Evolutionary conservation across 2,329 filamentous ascomycete species (phyloP), one percentile per base, ranked within the genome.

Genomic region (Neonectria hederae): DNA sequence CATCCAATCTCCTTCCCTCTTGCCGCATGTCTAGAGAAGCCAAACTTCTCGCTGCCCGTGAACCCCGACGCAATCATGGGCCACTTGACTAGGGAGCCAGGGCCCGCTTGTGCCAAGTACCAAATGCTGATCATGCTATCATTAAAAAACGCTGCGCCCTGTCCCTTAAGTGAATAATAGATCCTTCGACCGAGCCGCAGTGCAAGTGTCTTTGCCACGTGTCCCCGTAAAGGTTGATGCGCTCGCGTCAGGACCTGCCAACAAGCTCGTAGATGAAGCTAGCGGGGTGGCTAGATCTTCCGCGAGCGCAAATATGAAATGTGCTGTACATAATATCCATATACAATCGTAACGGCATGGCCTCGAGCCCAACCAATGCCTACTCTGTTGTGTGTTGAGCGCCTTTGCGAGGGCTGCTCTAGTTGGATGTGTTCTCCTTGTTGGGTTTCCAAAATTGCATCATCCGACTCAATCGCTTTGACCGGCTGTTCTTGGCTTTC

Each of bases 401-500:
- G 42, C n/a, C 43, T 67, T 24, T 17, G 49, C 42, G 19, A 42
- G 24, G 17, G 28, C n/a, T 19, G 11, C 42, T 43, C 59, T 70
- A 77, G n/a, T 71, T 69, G 38, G 77, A 57, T 35, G 74, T 64
- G 3, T 64, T 69, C 40, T 80, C 76, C 65, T 85, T 84, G 73
- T 17, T 85, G 88, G 84, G 82, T 78, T 91, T 92, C 91, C 91
- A 94, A 77, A 94, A 94, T 71, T 90, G 89, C 84, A 93, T 89
- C 81, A 94, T 84, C 55, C 90, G 90, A 75, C 92, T 91, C 40
- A 94, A 79, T 30, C 91, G 86, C 76, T 89, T 92, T 40, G 87
- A 83, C 76, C 89, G 91, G 82, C 90, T 92, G 24, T 72, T 74
- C 76, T 88, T 89, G 8, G 76, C 70, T 81, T 84, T 86, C 73